phyloP scores from a whole-genome alignment of 192 early-diverging fungal species.

The Rhizophlyctis rosea region DNA sequence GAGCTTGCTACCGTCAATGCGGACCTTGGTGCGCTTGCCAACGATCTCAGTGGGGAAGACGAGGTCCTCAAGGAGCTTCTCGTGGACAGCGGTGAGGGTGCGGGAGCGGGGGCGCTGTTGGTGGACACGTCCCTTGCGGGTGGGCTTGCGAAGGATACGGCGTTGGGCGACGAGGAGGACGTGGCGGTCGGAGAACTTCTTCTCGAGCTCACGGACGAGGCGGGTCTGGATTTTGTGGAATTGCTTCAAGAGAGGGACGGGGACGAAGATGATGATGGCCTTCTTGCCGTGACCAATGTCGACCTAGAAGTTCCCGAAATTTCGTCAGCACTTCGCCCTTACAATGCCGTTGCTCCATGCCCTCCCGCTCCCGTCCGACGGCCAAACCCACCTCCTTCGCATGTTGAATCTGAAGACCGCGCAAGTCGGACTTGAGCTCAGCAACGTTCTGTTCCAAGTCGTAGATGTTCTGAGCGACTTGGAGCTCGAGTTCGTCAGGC shows the following conservation, averaged over 20 bases:
- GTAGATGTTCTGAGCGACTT: slow-evolving; percentile 92
- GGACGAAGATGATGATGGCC: slow-evolving; percentile 96
- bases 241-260: slow-evolving; percentile 88
- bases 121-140: slow-evolving; percentile 81
- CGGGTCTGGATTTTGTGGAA: slow-evolving; percentile 96
- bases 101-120: slow-evolving; percentile 94
- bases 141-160: slow-evolving; percentile 92
- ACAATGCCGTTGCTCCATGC: too few species aligned
- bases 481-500: slow-evolving; percentile 84
- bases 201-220: slow-evolving; percentile 98
- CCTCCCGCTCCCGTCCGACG: too few species aligned
- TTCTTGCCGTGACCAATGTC: slow-evolving; percentile 93
- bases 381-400: slow-evolving; percentile 81
- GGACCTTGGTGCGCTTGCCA: slow-evolving; percentile 96
- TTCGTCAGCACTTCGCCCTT: too few species aligned
- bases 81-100: slow-evolving; percentile 95
- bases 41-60: slow-evolving; percentile 99
- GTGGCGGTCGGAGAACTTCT: slow-evolving; percentile 99
- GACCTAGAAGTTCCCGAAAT: too few species aligned
- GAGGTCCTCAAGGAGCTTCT: slow-evolving; percentile 94
- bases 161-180: slow-evolving; percentile 93
- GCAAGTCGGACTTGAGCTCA: slow-evolving; percentile 96
- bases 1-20: slow-evolving; percentile 88
- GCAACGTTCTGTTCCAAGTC: slow-evolving; percentile 94
- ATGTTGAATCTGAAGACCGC: slow-evolving; percentile 87